A percentile compares a stretch with the other conserved stretches of the same genome.
Conservation (phyloP, 371 early-diverging fungal genomes). For the Basidiobolus meristosporus region DNA sequence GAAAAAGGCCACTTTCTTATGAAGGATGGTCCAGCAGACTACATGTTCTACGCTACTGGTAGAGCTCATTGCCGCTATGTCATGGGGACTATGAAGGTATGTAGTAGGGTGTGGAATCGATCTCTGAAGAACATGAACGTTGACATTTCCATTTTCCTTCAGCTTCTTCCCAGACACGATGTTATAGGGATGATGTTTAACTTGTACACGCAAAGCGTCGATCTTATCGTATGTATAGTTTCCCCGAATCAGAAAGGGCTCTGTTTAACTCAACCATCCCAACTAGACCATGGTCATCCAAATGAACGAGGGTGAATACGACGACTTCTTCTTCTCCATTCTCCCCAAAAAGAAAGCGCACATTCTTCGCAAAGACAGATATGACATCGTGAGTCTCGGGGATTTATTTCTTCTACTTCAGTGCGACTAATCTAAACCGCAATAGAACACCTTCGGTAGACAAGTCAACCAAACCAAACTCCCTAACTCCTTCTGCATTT, state of each 20-base stretch:
- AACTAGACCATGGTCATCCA: background rate
- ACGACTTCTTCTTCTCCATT: slow-evolving; percentile 1
- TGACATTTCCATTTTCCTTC: background rate
- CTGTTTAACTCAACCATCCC: background rate
- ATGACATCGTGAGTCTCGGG: slow-evolving; percentile 4
- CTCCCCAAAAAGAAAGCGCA: background rate
- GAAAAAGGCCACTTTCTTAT: slow-evolving; percentile 2
- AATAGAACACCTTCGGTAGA: background rate
- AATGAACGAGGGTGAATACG: slow-evolving; percentile 1
- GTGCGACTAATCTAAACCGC: background rate
- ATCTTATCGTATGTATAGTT: slow-evolving; percentile 1
- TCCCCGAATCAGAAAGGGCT: background rate
- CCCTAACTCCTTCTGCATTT: background rate
- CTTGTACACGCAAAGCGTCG: background rate
- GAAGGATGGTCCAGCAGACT: slow-evolving; percentile 3
- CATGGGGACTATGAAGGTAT: slow-evolving; percentile 1
- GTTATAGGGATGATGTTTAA: background rate
- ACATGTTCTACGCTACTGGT: slow-evolving; percentile 4
- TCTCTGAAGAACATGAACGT: too few species aligned
- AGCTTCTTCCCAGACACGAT: slow-evolving; percentile 4
- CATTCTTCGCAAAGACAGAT: background rate
- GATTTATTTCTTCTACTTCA: too few species aligned
- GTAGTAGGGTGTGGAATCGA: too few species aligned
- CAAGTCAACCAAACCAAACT: background rate
- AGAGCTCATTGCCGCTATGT: slow-evolving; percentile 2